Conservation (phyloP, 129 eudicot species). For the Solidago caesia region DNA sequence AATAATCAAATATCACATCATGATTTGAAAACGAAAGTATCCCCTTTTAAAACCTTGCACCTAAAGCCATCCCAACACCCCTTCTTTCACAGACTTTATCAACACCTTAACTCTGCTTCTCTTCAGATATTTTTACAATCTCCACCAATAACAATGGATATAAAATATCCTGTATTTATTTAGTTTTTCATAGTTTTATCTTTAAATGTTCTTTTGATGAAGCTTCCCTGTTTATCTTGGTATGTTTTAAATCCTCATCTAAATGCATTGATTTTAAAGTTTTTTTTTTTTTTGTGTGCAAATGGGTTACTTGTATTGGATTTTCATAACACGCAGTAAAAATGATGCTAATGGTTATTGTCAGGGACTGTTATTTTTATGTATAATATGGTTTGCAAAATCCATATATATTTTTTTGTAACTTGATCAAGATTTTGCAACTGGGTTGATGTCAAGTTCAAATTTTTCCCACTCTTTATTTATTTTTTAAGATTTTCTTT, state of each 20-base stretch:
- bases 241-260: background rate
- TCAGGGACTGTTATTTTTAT: no score
- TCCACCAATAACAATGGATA: no score
- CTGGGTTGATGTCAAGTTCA: conserved; percentile 23
- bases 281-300: background rate
- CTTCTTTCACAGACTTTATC: conserved; percentile 27
- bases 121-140: conserved; percentile 6
- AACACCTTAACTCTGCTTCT: conserved; percentile 16
- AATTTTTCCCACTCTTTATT: background rate
- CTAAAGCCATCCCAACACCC: conserved; percentile 26
- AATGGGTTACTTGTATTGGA: background rate
- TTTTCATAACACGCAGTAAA: background rate
- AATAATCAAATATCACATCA: conserved; percentile 6
- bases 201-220: conserved; percentile 48
- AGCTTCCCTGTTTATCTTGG: conserved; percentile 52
- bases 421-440: background rate
- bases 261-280: background rate
- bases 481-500: no score
- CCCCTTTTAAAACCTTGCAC: conserved; percentile 30
- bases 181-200: background rate
- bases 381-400: background rate
- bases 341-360: no score
- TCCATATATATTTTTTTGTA: background rate
- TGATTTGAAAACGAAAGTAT: conserved; percentile 30
- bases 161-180: no score